phyloP scores from a whole-genome alignment of 768 basidiomycete species.

The Mrakia hoshinonis region DNA sequence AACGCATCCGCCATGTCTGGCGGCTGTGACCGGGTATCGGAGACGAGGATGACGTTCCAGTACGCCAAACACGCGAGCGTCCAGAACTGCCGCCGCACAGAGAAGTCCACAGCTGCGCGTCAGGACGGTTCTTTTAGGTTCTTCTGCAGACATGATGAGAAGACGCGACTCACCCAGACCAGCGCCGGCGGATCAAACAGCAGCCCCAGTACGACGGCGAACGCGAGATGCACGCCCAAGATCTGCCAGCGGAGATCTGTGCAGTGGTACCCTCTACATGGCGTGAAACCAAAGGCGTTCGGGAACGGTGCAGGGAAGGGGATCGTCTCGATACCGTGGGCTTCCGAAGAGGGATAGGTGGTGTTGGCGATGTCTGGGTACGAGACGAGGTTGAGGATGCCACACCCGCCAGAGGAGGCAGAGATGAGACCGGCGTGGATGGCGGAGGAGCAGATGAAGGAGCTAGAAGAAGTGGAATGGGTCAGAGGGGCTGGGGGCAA shows the following conservation, averaged over 20 bases:
- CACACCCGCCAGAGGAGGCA: conserved; percentile 66
- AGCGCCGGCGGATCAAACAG: conserved; percentile 63
- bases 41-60: conserved; percentile 76
- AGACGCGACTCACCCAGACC: conserved; percentile 65
- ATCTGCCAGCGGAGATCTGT: conserved; percentile 61
- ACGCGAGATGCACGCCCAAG: conserved; percentile 61
- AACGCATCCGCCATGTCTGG: conserved; percentile 67
- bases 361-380: conserved; percentile 39
- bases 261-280: conserved; percentile 53
- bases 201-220: conserved; percentile 60
- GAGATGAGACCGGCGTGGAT: conserved; percentile 58
- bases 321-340: conserved; percentile 59
- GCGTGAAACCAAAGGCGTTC: conserved; percentile 54
- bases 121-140: background rate
- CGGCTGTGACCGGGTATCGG: conserved; percentile 58
- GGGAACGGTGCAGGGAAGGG: conserved; percentile 71
- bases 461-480: conserved; percentile 32
- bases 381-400: conserved; percentile 56
- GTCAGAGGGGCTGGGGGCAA: background rate
- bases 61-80: conserved; percentile 44
- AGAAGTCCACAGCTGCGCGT: background rate
- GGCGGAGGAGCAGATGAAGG: conserved; percentile 75
- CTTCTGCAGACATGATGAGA: no score
- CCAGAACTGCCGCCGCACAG: conserved; percentile 26
- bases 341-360: conserved; percentile 50